phyloP scores from a whole-genome alignment of 2,329 filamentous ascomycete genomes.

The Trichoderma breve region DNA sequence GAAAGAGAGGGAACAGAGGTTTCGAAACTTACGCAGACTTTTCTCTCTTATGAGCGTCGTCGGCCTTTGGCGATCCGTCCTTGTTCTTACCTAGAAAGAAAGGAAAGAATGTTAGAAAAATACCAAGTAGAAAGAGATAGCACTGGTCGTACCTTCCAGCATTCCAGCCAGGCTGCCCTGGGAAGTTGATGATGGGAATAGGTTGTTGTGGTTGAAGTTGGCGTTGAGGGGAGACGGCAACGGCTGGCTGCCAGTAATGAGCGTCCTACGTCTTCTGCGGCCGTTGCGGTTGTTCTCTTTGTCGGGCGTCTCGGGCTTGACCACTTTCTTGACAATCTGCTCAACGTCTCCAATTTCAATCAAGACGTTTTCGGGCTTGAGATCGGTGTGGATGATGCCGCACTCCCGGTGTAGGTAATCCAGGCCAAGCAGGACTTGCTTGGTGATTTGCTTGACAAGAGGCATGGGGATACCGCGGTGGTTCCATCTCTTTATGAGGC shows the following conservation, averaged over 20 bases:
- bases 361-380: constrained; percentile 96
- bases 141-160: constrained; percentile 64
- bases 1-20: background rate
- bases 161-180: constrained; percentile 81
- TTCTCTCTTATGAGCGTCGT: constrained; percentile 76
- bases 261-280: constrained; percentile 79
- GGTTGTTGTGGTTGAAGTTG: constrained; percentile 77
- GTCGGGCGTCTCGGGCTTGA: constrained; percentile 71
- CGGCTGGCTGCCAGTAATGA: constrained; percentile 96
- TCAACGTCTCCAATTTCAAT: constrained; percentile 99
- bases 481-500: constrained; percentile 97
- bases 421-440: constrained; percentile 91
- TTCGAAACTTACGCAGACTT: constrained; percentile 78
- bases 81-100: constrained; percentile 37
- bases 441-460: constrained; percentile 97
- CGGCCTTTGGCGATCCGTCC: constrained; percentile 49
- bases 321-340: constrained; percentile 94
- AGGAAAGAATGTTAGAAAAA: background rate
- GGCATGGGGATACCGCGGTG: constrained; percentile 95
- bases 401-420: constrained; percentile 98
- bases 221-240: constrained; percentile 92
- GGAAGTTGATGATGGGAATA: constrained; percentile 61
- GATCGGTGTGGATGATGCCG: constrained; percentile 96
- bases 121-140: background rate
- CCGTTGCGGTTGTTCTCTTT: constrained; percentile 93